phyloP scores from a whole-genome alignment of 2,329 filamentous ascomycete species.

The Cadophora luteo-olivacea region DNA sequence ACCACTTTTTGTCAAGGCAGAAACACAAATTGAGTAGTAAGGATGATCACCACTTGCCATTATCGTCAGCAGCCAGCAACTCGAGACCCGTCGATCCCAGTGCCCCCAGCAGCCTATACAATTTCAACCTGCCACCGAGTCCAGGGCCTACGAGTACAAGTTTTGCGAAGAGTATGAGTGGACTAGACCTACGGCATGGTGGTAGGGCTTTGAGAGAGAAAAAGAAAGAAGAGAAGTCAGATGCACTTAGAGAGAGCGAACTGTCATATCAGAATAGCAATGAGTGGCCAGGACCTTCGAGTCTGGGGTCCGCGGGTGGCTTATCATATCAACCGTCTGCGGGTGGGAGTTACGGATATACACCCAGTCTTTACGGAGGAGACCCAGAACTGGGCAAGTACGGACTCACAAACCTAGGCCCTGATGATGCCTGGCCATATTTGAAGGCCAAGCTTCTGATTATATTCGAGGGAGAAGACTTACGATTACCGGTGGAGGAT shows the following conservation, averaged over 20 bases:
- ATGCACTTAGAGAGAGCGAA: constrained; percentile 44
- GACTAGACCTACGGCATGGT: constrained; percentile 78
- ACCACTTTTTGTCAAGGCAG: constrained; percentile 79
- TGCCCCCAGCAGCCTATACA: constrained; percentile 79
- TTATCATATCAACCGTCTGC: constrained; percentile 46
- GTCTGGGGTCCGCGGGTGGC: constrained; percentile 53
- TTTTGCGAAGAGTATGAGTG: constrained; percentile 85
- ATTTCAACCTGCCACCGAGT: constrained; percentile 76
- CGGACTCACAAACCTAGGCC: constrained; percentile 72
- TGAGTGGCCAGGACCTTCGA: constrained; percentile 60
- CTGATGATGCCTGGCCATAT: constrained; percentile 84
- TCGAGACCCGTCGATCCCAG: constrained; percentile 77
- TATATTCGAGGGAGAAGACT: constrained; percentile 82
- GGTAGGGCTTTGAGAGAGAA: constrained; percentile 81
- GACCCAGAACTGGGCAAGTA: constrained; percentile 65
- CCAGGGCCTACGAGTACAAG: constrained; percentile 68
- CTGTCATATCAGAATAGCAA: constrained; percentile 43
- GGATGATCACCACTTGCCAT: constrained; percentile 73
- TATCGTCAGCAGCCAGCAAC: constrained; percentile 79
- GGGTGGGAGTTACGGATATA: constrained; percentile 35
- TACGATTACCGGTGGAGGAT: constrained; percentile 81
- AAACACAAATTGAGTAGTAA: constrained; percentile 78
- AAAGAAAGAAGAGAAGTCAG: constrained; percentile 71
- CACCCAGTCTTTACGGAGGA: constrained; percentile 51
- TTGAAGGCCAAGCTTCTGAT: constrained; percentile 77